A percentile compares a stretch with the other conserved stretches of the same genome.
phyloP scores from a whole-genome alignment of 2,329 filamentous ascomycete species.

The Coniella vitis region DNA sequence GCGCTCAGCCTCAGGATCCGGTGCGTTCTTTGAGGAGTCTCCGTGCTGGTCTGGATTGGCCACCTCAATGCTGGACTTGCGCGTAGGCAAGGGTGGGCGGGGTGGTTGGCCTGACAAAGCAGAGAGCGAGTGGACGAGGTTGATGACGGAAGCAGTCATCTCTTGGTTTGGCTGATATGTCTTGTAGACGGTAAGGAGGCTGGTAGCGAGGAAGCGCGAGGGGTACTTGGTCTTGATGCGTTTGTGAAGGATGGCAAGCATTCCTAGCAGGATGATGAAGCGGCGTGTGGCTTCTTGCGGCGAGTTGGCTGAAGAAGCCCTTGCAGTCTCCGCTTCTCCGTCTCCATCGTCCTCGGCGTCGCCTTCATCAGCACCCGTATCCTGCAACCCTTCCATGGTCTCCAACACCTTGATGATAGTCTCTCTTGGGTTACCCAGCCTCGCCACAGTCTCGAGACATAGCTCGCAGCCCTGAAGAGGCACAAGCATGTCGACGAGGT shows the following conservation, averaged over 20 bases:
- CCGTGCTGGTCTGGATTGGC: slow-evolving; percentile 50
- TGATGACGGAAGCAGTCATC: slow-evolving; percentile 63
- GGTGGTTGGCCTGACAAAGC: slow-evolving; percentile 46
- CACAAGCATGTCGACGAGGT: slow-evolving; percentile 69
- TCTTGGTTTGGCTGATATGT: slow-evolving; percentile 60
- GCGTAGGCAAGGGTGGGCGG: slow-evolving; percentile 53
- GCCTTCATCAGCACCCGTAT: slow-evolving; percentile 30
- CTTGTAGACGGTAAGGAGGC: slow-evolving; percentile 63
- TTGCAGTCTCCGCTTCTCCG: slow-evolving; percentile 15
- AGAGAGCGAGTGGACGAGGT: slow-evolving; percentile 63
- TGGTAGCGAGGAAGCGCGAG: slow-evolving; percentile 70
- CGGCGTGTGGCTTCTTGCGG: slow-evolving; percentile 28
- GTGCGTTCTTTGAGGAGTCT: slow-evolving; percentile 48
- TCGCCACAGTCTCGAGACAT: slow-evolving; percentile 68
- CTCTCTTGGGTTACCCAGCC: slow-evolving; percentile 72
- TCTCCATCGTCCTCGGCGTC: slow-evolving; percentile 22
- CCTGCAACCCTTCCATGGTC: slow-evolving; percentile 53
- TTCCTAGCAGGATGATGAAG: slow-evolving; percentile 63
- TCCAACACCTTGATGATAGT: slow-evolving; percentile 77
- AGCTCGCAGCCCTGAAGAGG: slow-evolving; percentile 59
- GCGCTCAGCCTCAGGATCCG: slow-evolving; percentile 55
- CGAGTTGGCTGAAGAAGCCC: neutral
- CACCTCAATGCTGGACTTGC: slow-evolving; percentile 51
- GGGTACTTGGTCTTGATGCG: slow-evolving; percentile 72
- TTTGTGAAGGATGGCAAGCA: slow-evolving; percentile 66